A percentile compares a stretch with the other conserved stretches of the same genome.
phyloP scores from a whole-genome alignment of 257 asterid species.

The Verbena officinalis region DNA sequence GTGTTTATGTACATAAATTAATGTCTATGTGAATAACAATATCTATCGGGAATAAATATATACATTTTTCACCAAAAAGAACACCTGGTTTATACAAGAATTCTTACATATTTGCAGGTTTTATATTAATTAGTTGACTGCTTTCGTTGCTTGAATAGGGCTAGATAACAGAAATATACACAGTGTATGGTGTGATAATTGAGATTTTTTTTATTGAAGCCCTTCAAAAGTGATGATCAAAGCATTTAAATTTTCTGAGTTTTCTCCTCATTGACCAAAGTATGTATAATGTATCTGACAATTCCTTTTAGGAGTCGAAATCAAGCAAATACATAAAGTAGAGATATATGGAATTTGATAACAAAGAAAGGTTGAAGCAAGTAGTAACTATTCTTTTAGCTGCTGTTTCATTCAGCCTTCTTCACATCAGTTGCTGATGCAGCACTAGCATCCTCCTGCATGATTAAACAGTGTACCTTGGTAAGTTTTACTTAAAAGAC shows the following conservation, averaged over 20 bases:
- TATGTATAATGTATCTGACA: too few species aligned
- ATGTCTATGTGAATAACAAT: slow-evolving; percentile 32
- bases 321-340: slow-evolving; percentile 18
- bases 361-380: slow-evolving; percentile 19
- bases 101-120: too few species aligned
- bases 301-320: slow-evolving; percentile 10
- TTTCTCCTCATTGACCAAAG: background rate
- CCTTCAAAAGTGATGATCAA: background rate
- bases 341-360: slow-evolving; percentile 1
- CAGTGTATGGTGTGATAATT: too few species aligned
- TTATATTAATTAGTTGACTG: background rate
- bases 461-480: background rate
- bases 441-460: slow-evolving; percentile 47
- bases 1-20: slow-evolving; percentile 26
- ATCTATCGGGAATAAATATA: background rate
- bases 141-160: background rate
- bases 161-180: too few species aligned
- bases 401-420: slow-evolving; percentile 38
- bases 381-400: background rate
- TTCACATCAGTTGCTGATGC: slow-evolving; percentile 39
- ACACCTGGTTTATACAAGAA: too few species aligned
- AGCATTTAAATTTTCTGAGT: background rate
- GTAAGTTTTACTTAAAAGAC: background rate
- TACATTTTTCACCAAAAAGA: background rate
- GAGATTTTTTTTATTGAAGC: background rate